Evolutionary conservation across 768 basidiomycete species (phyloP).

Genomic region (Galerina marginata): DNA sequence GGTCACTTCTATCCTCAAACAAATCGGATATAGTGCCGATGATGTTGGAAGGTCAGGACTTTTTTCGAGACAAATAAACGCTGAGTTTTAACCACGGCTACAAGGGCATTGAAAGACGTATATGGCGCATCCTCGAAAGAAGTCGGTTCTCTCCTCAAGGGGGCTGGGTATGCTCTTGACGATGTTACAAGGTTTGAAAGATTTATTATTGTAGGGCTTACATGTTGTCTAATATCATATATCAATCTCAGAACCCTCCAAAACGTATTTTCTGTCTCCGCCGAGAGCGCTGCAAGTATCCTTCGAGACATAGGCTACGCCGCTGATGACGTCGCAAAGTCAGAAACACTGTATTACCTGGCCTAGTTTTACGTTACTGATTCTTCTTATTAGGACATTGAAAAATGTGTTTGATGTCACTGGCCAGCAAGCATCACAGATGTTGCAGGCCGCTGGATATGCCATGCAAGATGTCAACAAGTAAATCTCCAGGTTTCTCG

Average conservation of each 20-base stretch:
- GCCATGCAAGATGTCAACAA: neutral
- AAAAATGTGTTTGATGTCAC: neutral
- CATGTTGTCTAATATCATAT: neutral
- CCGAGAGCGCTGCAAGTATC: neutral
- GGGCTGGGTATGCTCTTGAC: neutral
- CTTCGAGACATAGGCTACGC: neutral
- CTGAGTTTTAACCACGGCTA: neutral
- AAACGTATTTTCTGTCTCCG: too few relatives aligned
- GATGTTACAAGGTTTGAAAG: neutral
- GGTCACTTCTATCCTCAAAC: neutral
- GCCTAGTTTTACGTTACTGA: neutral
- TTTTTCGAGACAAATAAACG: neutral
- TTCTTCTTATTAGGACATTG: neutral
- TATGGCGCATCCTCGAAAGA: neutral
- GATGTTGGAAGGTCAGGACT: neutral
- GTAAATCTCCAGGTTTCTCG: neutral
- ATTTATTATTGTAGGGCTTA: neutral
- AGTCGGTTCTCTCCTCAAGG: neutral
- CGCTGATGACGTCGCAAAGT: slow-evolving; percentile 1
- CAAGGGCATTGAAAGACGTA: neutral
- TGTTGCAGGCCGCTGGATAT: neutral
- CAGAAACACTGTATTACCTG: neutral
- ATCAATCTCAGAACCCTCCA: too few relatives aligned
- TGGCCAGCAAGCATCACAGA: neutral
- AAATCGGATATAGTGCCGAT: neutral